Percentiles rank a stretch among this genome's conserved stretches.
Conservation (phyloP, 164 flowering plant genomes). For the Magnolia kwangsiensis region DNA sequence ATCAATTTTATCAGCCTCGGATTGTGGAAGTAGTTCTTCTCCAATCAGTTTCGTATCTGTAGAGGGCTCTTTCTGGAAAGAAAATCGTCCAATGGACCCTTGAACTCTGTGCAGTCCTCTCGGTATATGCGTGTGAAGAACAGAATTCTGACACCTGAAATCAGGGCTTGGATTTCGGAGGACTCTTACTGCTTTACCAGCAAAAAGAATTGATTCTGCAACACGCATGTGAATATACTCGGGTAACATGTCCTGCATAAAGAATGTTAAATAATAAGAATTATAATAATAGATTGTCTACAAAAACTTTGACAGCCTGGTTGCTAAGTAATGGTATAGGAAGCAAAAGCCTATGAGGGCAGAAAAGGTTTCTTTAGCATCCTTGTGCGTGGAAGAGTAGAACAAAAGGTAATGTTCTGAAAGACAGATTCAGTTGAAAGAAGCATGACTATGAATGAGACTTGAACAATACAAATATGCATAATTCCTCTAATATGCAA, state of each 20-base stretch:
- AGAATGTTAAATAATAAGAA: conserved; percentile 1
- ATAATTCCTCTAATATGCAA: background rate
- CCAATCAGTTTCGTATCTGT: conserved; percentile 36
- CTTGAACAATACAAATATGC: background rate
- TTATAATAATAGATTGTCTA: background rate
- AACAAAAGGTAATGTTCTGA: background rate
- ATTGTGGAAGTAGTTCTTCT: conserved; percentile 81
- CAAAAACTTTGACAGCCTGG: background rate
- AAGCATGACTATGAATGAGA: background rate
- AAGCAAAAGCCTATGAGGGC: background rate
- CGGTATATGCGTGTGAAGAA: conserved; percentile 37
- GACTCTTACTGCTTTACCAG: conserved; percentile 94
- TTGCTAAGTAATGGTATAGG: background rate
- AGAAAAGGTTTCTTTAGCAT: background rate
- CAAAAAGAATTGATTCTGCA: conserved; percentile 90
- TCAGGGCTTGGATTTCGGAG: conserved; percentile 85
- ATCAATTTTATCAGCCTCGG: conserved; percentile 92
- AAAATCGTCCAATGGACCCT: conserved; percentile 40
- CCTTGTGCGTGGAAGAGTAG: background rate
- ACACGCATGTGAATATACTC: conserved; percentile 89
- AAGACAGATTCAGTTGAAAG: background rate
- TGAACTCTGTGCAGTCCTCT: conserved; percentile 47
- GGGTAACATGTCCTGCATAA: conserved; percentile 92
- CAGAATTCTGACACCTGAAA: conserved; percentile 46
- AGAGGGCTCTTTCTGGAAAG: conserved; percentile 45